Conservation (phyloP, 768 basidiomycete genomes). For the Amanita phalloides region DNA sequence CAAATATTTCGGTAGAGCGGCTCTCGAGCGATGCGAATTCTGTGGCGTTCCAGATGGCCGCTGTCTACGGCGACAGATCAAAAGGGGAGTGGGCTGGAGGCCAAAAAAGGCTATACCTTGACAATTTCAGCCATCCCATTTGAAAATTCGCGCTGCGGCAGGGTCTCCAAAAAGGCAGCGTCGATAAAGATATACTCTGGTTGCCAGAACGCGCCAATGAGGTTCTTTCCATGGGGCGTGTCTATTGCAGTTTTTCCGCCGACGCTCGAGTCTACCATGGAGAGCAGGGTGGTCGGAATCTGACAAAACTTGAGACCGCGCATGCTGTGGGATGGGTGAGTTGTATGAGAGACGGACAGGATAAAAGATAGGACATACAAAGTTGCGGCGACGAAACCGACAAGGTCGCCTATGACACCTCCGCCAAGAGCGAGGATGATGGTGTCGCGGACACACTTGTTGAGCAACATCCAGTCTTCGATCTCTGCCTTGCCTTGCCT, state of each 20-base stretch:
- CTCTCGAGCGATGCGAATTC: slow-evolving; percentile 88
- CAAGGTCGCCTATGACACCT: slow-evolving; percentile 93
- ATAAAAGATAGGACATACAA: slow-evolving; percentile 50
- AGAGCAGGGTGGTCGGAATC: slow-evolving; percentile 91
- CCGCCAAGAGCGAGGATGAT: slow-evolving; percentile 92
- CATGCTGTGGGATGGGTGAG: slow-evolving; percentile 53
- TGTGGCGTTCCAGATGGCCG: slow-evolving; percentile 94
- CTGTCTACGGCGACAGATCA: slow-evolving; percentile 48
- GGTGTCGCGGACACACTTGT: slow-evolving; percentile 87
- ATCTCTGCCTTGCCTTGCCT: slow-evolving; percentile 86
- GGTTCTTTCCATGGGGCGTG: slow-evolving; percentile 95
- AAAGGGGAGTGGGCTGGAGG: neutral
- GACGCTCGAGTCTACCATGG: slow-evolving; percentile 97
- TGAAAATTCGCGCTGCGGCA: slow-evolving; percentile 88
- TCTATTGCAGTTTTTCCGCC: slow-evolving; percentile 99
- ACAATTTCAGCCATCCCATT: slow-evolving; percentile 99
- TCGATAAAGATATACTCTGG: slow-evolving; percentile 97
- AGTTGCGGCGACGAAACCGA: slow-evolving; percentile 94
- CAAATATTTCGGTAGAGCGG: slow-evolving; percentile 72
- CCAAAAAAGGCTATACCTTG: slow-evolving; percentile 47
- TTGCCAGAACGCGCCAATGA: slow-evolving; percentile 98
- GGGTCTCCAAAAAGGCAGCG: slow-evolving; percentile 87
- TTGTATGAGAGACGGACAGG: neutral
- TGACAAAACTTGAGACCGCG: slow-evolving; percentile 92
- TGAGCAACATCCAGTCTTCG: slow-evolving; percentile 84